Evolutionary conservation across 345 rosid species (phyloP).

Genomic region (Eutrema heterophyllum): DNA sequence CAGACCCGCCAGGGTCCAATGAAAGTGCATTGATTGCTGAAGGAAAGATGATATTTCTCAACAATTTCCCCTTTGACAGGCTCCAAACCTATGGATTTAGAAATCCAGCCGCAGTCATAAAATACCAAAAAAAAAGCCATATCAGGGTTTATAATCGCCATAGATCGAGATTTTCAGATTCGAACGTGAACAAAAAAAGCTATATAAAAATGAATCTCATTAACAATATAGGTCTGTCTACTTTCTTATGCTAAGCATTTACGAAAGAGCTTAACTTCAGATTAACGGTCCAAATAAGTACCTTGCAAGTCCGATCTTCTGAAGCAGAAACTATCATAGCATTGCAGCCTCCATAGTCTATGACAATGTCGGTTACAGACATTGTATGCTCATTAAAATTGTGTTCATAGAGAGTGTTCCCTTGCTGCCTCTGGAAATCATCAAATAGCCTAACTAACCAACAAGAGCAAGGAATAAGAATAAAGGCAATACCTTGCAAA

Average conservation of each 20-base stretch:
- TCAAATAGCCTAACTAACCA: constrained; percentile 62
- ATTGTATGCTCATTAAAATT: constrained; percentile 54
- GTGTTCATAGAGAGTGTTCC: constrained; percentile 50
- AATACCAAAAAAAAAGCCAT: neutral
- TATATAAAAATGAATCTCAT: neutral
- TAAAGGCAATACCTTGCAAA: neutral
- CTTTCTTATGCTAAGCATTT: neutral
- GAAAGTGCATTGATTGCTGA: constrained; percentile 70
- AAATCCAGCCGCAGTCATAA: neutral
- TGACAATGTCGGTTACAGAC: constrained; percentile 57
- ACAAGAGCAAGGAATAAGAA: neutral
- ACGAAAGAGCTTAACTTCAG: neutral
- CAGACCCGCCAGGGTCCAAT: constrained; percentile 73
- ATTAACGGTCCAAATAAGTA: constrained; percentile 2
- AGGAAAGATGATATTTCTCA: constrained; percentile 65
- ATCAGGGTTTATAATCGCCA: neutral
- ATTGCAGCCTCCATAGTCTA: constrained; percentile 67
- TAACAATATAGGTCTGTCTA: neutral
- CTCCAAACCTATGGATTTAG: constrained; percentile 61
- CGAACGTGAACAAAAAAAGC: neutral
- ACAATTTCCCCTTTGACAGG: constrained; percentile 53
- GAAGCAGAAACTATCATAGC: constrained; percentile 79
- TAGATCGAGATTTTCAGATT: neutral
- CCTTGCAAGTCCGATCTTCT: constrained; percentile 86
- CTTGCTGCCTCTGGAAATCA: constrained; percentile 47